Evolutionary conservation across 306 rosid genomes (phyloP).

Genomic region (Arachis hypogaea): DNA sequence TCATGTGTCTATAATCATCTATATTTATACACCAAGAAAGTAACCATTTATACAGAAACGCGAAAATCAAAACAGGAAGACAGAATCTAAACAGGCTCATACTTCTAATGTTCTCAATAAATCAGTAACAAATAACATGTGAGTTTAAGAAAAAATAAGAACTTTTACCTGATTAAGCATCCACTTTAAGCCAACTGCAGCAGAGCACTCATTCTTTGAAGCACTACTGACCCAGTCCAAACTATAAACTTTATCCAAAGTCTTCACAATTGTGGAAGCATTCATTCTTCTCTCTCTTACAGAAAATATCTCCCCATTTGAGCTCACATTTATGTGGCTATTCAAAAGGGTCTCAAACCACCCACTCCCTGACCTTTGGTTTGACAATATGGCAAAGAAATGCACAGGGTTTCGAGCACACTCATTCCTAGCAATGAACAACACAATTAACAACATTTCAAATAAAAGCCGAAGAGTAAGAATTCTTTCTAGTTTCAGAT

Average conservation of each 20-base stretch:
- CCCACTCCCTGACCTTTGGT: conserved; percentile 97
- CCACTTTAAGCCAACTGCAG: conserved; percentile 98
- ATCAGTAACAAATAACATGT: not conserved
- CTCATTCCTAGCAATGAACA: conserved; percentile 61
- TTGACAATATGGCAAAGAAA: conserved; percentile 78
- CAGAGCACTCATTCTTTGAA: conserved; percentile 91
- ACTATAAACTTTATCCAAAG: conserved; percentile 81
- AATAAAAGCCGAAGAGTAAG: not conserved
- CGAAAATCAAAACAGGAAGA: too few relatives aligned
- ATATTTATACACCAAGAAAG: too few relatives aligned
- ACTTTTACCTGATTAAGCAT: conserved; percentile 92
- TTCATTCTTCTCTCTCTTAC: conserved; percentile 64
- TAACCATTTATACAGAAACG: too few relatives aligned
- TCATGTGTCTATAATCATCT: too few relatives aligned
- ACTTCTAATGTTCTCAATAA: not conserved
- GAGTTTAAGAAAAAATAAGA: not conserved
- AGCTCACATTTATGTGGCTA: conserved; percentile 80
- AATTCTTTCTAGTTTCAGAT: too few relatives aligned
- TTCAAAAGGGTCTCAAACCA: conserved; percentile 93
- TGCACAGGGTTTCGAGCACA: conserved; percentile 78
- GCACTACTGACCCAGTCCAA: conserved; percentile 95
- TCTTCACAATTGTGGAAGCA: conserved; percentile 66
- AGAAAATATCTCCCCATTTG: conserved; percentile 92
- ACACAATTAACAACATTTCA: conserved; percentile 28
- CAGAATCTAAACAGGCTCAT: too few relatives aligned